Conservation (phyloP, 83 land plant genomes). For the Picea abies region DNA sequence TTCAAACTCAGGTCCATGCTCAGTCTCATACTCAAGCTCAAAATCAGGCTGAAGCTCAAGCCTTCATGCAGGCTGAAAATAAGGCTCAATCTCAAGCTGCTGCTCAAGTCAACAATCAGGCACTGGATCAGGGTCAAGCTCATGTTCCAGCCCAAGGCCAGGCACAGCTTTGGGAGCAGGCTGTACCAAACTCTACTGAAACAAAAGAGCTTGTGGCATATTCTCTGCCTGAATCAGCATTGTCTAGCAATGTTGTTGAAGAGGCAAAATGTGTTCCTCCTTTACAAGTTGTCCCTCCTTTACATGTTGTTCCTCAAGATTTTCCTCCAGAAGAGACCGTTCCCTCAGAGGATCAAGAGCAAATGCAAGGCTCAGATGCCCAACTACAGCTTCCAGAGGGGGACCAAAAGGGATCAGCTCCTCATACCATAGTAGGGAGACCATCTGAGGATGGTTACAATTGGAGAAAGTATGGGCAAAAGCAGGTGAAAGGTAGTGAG, state of each 20-base stretch:
- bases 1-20: constrained; percentile 16
- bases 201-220: background rate
- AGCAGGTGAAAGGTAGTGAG: constrained; percentile 80
- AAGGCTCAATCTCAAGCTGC: background rate
- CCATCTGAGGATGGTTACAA: constrained; percentile 71
- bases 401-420: constrained; percentile 13
- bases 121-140: constrained; percentile 14
- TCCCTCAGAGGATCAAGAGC: constrained; percentile 11
- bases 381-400: constrained; percentile 14
- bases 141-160: constrained; percentile 11
- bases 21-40: constrained; percentile 18
- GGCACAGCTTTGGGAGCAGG: constrained; percentile 12
- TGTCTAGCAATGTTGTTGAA: background rate
- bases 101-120: background rate
- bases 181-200: background rate
- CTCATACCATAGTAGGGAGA: constrained; percentile 20
- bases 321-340: background rate
- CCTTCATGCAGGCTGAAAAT: background rate
- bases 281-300: background rate
- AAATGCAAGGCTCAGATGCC: constrained; percentile 1
- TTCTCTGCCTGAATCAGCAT: constrained; percentile 9
- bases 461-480: constrained; percentile 85
- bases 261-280: constrained; percentile 9
- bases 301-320: background rate
- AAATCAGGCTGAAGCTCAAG: background rate